Percentiles rank a stretch among this genome's conserved stretches.
phyloP scores from a whole-genome alignment of 1,284 basidiomycete species.

The Boletus sp. region DNA sequence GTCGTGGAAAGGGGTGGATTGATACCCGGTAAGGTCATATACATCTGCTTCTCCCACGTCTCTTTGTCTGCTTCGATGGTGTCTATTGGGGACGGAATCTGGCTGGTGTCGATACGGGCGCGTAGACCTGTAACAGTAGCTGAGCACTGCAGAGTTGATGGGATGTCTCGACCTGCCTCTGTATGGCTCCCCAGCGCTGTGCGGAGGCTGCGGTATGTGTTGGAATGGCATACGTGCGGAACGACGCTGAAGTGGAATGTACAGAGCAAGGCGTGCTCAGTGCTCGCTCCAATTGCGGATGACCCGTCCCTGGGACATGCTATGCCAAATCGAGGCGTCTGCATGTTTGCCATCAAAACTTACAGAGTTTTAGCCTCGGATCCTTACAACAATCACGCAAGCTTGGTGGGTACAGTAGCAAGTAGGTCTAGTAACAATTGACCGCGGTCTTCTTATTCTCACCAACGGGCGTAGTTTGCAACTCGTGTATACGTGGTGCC shows the following conservation, averaged over 20 bases:
- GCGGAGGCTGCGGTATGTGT: conserved; percentile 71
- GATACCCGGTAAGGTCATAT: conserved; percentile 71
- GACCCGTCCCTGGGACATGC: too few relatives aligned
- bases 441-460: not conserved
- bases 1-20: conserved; percentile 84
- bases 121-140: conserved; percentile 53
- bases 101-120: conserved; percentile 82
- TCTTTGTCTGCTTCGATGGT: conserved; percentile 81
- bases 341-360: not conserved
- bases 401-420: not conserved
- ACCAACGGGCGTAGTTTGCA: not conserved
- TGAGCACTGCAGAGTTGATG: conserved; percentile 1
- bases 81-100: conserved; percentile 90
- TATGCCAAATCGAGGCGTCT: conserved; percentile 23
- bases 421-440: too few relatives aligned
- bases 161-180: conserved; percentile 41
- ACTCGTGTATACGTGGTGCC: not conserved
- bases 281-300: conserved; percentile 5
- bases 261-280: not conserved
- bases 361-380: too few relatives aligned
- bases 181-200: conserved; percentile 69
- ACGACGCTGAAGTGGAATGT: not conserved
- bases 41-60: conserved; percentile 77
- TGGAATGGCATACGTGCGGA: conserved; percentile 22
- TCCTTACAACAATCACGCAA: too few relatives aligned